Evolutionary conservation across 176 grass and related monocot species (phyloP), one percentile per base, ranked within the genome.

Genomic region (Canna indica): DNA sequence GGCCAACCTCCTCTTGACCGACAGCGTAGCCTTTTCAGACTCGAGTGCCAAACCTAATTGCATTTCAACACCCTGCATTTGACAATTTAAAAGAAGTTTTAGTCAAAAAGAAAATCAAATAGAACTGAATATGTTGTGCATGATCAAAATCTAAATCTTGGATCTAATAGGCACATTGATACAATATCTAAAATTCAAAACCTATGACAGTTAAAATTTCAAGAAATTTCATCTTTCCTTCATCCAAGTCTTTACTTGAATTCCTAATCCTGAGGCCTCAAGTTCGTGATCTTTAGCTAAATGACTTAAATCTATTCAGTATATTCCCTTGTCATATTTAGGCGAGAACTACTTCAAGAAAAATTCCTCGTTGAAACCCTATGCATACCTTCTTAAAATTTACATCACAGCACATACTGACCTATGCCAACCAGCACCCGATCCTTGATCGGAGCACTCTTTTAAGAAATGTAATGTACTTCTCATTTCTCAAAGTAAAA

Each of bases 1-100:
- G 46, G 94, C 89, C 68, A 99, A 62, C 75, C 94, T 92, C 67
- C 94, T 87, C 81, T 99, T 99, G 36, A 99, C 94, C 27, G 89
- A 92, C 75, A 99, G 64, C n/a, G 88, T 88, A 48, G 89, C 94
- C 68, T 90, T 99, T 41, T 93, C 94, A 85, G 84, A 92, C 42
- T 90, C 86, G 30, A 83, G 73, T 80, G 94, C 94, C 75, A 99
- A 76, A 3, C 89, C 94, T 62, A 99, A 82, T 68, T 99, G 94
- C 86, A 99, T 90, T 81, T 99, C 94, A 61, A 93, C 80, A 70
- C 84, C 81, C 94, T 99, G 29, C 9, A 58, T 56, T 71, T 25
- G 16, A 70, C 41, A 31, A 50, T 48, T 17, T 15, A 52, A 20
- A 32, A 70, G 14, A 29, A 11, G 45, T 44, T 3, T 1, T 13